These are phyloP conservation scores for Sarcodon sp. DNA, from an alignment of 768 basidiomycete genomes.

Conservation along the genomic window DNA sequence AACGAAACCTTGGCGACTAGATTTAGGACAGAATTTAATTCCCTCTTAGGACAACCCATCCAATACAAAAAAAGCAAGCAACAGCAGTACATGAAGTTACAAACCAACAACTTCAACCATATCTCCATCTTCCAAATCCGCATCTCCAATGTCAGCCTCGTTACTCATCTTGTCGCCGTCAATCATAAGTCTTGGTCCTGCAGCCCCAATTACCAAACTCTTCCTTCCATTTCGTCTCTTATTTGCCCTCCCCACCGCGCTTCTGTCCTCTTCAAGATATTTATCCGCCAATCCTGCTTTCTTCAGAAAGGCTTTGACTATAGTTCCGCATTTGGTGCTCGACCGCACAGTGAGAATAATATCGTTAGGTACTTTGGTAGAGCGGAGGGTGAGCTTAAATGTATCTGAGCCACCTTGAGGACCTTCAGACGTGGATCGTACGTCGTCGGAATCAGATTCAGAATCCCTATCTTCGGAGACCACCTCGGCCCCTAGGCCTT, in stretches of 20 bases:
- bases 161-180: slow-evolving; percentile 66
- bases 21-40: too few relatives aligned
- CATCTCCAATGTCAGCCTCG: slow-evolving; percentile 44
- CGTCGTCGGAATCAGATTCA: slow-evolving; percentile 8
- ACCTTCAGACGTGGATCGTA: slow-evolving; percentile 14
- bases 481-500: too few relatives aligned
- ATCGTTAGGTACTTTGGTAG: slow-evolving; percentile 34
- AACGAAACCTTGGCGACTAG: too few relatives aligned
- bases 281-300: slow-evolving; percentile 46
- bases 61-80: not conserved
- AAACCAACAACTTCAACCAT: slow-evolving; percentile 63
- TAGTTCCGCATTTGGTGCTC: slow-evolving; percentile 65
- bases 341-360: slow-evolving; percentile 58
- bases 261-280: slow-evolving; percentile 22
- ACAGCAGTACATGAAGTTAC: slow-evolving; percentile 9
- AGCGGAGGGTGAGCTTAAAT: slow-evolving; percentile 57
- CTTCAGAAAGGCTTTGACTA: slow-evolving; percentile 65
- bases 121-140: slow-evolving; percentile 72
- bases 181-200: slow-evolving; percentile 39
- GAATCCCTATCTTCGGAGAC: too few relatives aligned
- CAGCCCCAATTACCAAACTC: slow-evolving; percentile 13
- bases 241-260: slow-evolving; percentile 14
- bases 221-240: slow-evolving; percentile 17
- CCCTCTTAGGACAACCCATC: too few relatives aligned
- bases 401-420: slow-evolving; percentile 30